Evolutionary conservation across 352 stramenopile species (phyloP).

Genomic region (Phytophthora nicotianae): DNA sequence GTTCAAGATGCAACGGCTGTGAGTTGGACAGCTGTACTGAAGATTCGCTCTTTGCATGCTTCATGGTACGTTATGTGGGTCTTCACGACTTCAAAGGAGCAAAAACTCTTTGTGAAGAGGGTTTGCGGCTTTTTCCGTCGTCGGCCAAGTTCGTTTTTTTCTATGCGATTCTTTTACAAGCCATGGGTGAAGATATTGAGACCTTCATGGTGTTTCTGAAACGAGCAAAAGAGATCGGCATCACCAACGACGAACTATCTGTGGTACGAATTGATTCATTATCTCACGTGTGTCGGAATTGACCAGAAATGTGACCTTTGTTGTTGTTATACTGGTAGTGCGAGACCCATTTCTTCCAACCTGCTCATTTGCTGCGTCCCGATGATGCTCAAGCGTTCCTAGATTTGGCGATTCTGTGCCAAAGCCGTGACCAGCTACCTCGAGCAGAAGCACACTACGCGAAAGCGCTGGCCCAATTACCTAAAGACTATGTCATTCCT

Average conservation of each 20-base stretch:
- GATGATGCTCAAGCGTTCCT: slow-evolving; percentile 56
- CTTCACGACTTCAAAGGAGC: slow-evolving; percentile 54
- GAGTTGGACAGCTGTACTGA: slow-evolving; percentile 38
- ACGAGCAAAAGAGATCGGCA: slow-evolving; percentile 17
- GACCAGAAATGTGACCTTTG: background rate
- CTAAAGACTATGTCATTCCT: slow-evolving; percentile 53
- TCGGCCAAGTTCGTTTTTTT: slow-evolving; percentile 51
- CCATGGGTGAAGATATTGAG: slow-evolving; percentile 51
- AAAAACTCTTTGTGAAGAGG: slow-evolving; percentile 41
- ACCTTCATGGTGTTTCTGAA: slow-evolving; percentile 41
- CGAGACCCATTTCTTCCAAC: slow-evolving; percentile 52
- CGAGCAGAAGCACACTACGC: slow-evolving; percentile 63
- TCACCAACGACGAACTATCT: slow-evolving; percentile 35
- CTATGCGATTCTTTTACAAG: slow-evolving; percentile 45
- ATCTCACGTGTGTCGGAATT: background rate
- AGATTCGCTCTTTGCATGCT: slow-evolving; percentile 49
- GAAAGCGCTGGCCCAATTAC: slow-evolving; percentile 43
- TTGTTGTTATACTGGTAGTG: slow-evolving; percentile 26
- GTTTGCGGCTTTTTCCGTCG: slow-evolving; percentile 39
- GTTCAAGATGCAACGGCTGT: slow-evolving; percentile 36
- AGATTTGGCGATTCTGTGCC: slow-evolving; percentile 64
- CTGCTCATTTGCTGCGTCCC: slow-evolving; percentile 56
- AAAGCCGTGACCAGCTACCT: slow-evolving; percentile 45
- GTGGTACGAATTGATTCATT: slow-evolving; percentile 33
- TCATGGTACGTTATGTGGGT: slow-evolving; percentile 55